Evolutionary conservation across 768 basidiomycete genomes (phyloP), one percentile per base, ranked within the genome.

Genomic region (Coprinellus aureogranulatus): DNA sequence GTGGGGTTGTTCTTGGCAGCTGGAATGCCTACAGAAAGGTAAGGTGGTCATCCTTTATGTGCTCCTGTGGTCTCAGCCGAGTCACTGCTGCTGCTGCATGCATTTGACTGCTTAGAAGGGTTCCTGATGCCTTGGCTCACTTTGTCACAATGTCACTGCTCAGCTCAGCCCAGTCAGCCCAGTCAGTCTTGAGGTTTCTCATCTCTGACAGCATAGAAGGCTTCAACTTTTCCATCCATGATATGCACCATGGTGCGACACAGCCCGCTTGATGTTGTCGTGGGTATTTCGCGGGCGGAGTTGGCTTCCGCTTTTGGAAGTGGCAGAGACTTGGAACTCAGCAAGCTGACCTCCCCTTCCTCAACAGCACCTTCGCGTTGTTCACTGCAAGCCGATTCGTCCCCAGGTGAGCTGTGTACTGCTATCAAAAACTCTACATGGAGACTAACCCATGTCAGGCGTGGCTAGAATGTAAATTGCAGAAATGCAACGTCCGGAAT

Each of bases 21-120:
- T 73, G 69, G 70, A 65, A 62, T 58, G 63, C 66, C 18, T 65
- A 70, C 34, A 60, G 63, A 41, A 62, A 70, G 70, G 72, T 70
- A 45, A 50, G 61, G 55, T 34, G n/a, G n/a, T n/a, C n/a, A n/a
- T n/a, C n/a, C n/a, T n/a, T n/a, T n/a, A n/a, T n/a, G n/a, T n/a
- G n/a, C n/a, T n/a, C n/a, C n/a, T n/a, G n/a, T n/a, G n/a, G n/a
- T n/a, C n/a, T n/a, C n/a, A n/a, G n/a, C n/a, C n/a, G n/a, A n/a
- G n/a, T n/a, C n/a, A n/a, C n/a, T n/a, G n/a, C n/a, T n/a, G n/a
- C n/a, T n/a, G n/a, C n/a, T n/a, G n/a, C n/a, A n/a, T n/a, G n/a
- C n/a, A n/a, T n/a, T n/a, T n/a, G n/a, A n/a, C n/a, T n/a, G n/a
- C n/a, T n/a, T n/a, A n/a, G n/a, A n/a, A n/a, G n/a, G n/a, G n/a